Evolutionary conservation across 352 stramenopile species (phyloP).

Genomic region (Phytophthora ohioensis): DNA sequence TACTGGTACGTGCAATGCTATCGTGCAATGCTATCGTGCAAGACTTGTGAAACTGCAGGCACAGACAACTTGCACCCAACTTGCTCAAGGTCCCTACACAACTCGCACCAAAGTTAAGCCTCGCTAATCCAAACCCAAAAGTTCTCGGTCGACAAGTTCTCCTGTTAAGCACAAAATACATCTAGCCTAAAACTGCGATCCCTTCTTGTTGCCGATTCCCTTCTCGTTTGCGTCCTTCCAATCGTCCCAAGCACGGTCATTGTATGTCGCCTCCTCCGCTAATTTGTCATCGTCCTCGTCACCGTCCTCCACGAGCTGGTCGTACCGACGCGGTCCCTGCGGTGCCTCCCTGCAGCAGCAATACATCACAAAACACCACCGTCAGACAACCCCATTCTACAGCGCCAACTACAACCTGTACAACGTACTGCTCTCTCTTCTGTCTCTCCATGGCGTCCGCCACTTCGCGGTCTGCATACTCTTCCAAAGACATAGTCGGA

Average conservation of each 20-base stretch:
- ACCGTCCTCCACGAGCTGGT: constrained; percentile 94
- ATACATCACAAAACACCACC: constrained; percentile 3
- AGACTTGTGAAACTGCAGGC: no score
- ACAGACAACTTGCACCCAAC: no score
- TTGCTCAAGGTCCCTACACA: no score
- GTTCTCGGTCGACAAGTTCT: neutral
- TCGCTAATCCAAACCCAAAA: neutral
- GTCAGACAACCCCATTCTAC: constrained; percentile 7
- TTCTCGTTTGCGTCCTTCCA: constrained; percentile 97
- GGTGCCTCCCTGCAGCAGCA: constrained; percentile 55
- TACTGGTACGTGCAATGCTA: no score
- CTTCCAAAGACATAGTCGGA: constrained; percentile 96
- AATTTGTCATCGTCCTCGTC: constrained; percentile 95
- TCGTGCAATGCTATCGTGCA: no score
- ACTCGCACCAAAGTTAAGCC: no score
- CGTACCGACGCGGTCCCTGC: constrained; percentile 85
- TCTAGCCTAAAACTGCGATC: constrained; percentile 91
- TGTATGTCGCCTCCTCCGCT: constrained; percentile 92
- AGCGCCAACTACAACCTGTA: neutral
- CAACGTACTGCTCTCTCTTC: constrained; percentile 71
- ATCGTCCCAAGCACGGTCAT: constrained; percentile 97
- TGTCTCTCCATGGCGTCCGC: constrained; percentile 90
- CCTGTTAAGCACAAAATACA: neutral
- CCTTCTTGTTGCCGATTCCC: constrained; percentile 97
- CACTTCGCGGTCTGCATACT: constrained; percentile 92